Evolutionary conservation across 345 rosid genomes (phyloP).

Genomic region (Hirschfeldia incana): DNA sequence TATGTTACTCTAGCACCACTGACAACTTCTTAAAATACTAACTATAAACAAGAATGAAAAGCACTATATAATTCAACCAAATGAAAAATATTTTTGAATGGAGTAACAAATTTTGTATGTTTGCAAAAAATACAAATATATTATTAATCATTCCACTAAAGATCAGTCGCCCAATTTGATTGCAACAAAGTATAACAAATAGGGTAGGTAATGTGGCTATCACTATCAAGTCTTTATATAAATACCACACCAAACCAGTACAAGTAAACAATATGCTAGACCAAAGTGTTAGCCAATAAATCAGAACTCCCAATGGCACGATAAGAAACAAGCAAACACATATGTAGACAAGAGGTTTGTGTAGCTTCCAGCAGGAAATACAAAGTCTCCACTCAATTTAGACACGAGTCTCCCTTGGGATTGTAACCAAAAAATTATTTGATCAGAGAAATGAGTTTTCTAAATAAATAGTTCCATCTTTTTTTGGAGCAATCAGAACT

Average conservation of each 20-base stretch:
- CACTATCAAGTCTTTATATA: constrained; percentile 9
- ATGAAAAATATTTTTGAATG: too few relatives aligned
- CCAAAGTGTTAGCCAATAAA: constrained; percentile 9
- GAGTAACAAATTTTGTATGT: too few relatives aligned
- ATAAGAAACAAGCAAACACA: too few relatives aligned
- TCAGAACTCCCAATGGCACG: background rate
- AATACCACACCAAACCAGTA: background rate
- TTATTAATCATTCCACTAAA: too few relatives aligned
- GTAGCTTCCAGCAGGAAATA: background rate
- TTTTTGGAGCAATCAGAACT: constrained; percentile 56
- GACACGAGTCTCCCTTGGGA: constrained; percentile 18
- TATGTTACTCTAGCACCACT: too few relatives aligned
- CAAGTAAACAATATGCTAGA: background rate
- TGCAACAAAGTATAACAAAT: constrained; percentile 10
- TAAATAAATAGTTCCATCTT: background rate
- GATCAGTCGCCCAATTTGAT: background rate
- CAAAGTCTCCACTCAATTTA: constrained; percentile 26
- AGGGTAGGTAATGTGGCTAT: constrained; percentile 13
- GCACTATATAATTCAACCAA: too few relatives aligned
- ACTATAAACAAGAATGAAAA: too few relatives aligned
- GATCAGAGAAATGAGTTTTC: background rate
- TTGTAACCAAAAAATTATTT: constrained; percentile 29
- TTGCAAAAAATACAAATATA: too few relatives aligned
- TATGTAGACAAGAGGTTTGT: too few relatives aligned
- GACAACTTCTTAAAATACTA: too few relatives aligned